Evolutionary conservation across 129 eudicot species (phyloP), one percentile per base, ranked within the genome.

Genomic region (Artemisia argyi): DNA sequence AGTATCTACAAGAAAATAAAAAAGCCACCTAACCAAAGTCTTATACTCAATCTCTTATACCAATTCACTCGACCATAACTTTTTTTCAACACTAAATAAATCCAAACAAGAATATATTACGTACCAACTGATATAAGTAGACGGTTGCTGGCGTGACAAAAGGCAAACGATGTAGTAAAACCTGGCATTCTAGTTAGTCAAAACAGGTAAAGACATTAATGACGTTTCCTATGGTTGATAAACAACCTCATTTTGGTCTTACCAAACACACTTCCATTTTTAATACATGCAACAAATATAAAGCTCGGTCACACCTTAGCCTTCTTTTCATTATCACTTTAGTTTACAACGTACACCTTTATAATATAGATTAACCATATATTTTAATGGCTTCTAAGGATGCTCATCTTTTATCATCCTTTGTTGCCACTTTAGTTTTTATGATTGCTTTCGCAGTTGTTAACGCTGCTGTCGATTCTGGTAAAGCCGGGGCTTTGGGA

Each of bases 401-500:
- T 17, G 32, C 49, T 35, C 53, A 53, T 32, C 61, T 63, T 11
- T 28, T 55, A 54, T 13, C 48, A 11, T 17, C 32, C 32, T 6
- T 46, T 22, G 68, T 48, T 49, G 16, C 79, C 11, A 73, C 35
- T 19, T 65, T 91, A 30, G 11, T 80, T 11, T 6, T 80, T 7
- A 54, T 66, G 16, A 49, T 83, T 60, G 63, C 79, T 3, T 35
- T 80, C 30, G 70, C 68, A 61, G 54, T 30, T 67, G 62, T 44
- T 15, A 60, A 56, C 3, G 65, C 64, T 60, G 89, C 59, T 24
- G 49, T 16, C 17, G 84, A 22, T 15, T 84, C 61, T 19, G 81
- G 80, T 44, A 84, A 75, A 30, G 69, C 56, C 16, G 76, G 74
- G 0, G 24, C 81, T 6, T 67, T 70, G 55, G 99, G 97, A 62